Evolutionary conservation across 2,329 filamentous ascomycete species (phyloP).

Genomic region (Aspergillus carbonarius): DNA sequence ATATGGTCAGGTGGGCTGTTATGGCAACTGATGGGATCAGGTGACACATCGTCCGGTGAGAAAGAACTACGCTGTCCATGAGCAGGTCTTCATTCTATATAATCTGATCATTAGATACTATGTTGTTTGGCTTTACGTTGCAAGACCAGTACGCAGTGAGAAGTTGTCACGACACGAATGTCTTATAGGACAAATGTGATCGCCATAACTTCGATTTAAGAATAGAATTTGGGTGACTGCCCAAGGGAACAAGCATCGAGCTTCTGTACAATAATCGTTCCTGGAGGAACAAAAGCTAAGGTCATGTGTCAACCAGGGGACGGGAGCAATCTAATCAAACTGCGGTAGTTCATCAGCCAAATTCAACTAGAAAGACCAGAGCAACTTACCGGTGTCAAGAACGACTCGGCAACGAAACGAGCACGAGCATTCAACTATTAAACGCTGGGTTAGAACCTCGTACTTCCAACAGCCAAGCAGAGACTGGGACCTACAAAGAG

Average conservation of each 20-base stretch:
- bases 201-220: conserved; percentile 8
- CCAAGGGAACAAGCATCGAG: conserved; percentile 14
- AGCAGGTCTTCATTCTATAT: neutral
- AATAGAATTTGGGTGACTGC: conserved; percentile 11
- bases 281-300: conserved; percentile 15
- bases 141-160: neutral
- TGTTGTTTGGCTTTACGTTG: neutral
- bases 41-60: neutral
- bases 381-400: conserved; percentile 78
- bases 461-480: neutral
- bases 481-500: conserved; percentile 71
- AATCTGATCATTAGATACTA: neutral
- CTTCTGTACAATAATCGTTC: conserved; percentile 22
- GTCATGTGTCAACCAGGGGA: conserved; percentile 21
- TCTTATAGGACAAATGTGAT: neutral
- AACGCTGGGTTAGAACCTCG: conserved; percentile 22
- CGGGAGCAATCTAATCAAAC: conserved; percentile 21
- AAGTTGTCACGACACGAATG: neutral
- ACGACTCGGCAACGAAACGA: conserved; percentile 96
- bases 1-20: neutral
- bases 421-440: conserved; percentile 87
- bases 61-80: neutral
- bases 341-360: conserved; percentile 24
- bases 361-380: neutral
- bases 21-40: neutral